phyloP scores from a whole-genome alignment of 352 stramenopile genomes.

The Aphanomyces stellatus region DNA sequence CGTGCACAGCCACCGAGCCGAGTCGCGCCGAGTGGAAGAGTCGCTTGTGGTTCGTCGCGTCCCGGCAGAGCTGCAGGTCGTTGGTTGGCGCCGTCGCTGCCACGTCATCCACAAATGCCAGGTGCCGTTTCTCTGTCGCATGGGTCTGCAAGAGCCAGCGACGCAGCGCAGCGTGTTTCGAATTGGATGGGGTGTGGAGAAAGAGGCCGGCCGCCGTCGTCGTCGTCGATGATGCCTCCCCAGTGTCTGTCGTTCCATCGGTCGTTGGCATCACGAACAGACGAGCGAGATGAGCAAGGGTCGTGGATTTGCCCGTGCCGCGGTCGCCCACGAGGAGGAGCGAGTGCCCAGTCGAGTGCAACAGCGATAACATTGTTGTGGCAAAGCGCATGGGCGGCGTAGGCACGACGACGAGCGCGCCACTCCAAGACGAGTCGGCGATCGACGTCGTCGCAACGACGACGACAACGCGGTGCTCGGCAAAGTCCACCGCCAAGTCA shows the following conservation, averaged over 20 bases:
- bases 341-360: not conserved
- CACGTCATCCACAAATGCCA: slow-evolving; percentile 2
- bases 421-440: too few relatives aligned
- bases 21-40: not conserved
- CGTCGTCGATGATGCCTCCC: too few relatives aligned
- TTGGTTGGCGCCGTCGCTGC: not conserved
- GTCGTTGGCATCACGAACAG: too few relatives aligned
- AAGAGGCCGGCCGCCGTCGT: not conserved
- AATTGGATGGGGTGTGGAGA: not conserved
- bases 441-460: not conserved
- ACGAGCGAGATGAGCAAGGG: not conserved
- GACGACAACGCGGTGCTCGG: not conserved
- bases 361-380: not conserved
- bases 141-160: not conserved
- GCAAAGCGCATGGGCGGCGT: not conserved
- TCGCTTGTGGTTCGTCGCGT: not conserved
- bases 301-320: not conserved
- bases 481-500: not conserved
- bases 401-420: not conserved
- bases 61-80: not conserved
- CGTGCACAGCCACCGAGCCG: not conserved
- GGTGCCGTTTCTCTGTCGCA: too few relatives aligned
- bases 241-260: too few relatives aligned
- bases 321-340: not conserved
- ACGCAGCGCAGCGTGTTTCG: not conserved